Evolutionary conservation across 139 green algal species (phyloP), one percentile per base, ranked within the genome.

Genomic region (Ostreobium quekettii): DNA sequence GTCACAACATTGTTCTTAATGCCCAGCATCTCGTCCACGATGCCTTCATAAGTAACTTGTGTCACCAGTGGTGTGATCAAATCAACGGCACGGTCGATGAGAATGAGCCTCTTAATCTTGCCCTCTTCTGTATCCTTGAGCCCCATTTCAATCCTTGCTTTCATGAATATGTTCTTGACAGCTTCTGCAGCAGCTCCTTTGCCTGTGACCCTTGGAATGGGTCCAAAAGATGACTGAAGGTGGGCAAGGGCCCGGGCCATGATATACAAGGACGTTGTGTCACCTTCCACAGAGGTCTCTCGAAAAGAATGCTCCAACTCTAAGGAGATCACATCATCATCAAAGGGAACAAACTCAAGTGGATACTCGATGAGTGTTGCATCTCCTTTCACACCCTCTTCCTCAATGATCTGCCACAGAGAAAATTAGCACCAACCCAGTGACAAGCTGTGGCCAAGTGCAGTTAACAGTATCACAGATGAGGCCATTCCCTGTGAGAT

Each of bases 31-130:
- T 98, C 92, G 64, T 97, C 93, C 0, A 97, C 76, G 33, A 97
- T 80, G 3, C 93, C 93, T 71, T 97, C 93, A 71, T 97, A 97
- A 1, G 93, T 98, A 39, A 97, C 83, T 78, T 96, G 91, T 2
- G 89, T 97, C 80, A 87, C 88, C 76, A 96, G 76, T 5, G 93
- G 90, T 0, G 91, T 96, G 0, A 95, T 47, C 26, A 87, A 47
- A 69, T 98, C 93, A 26, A 95, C 86, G 19, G 80, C 80, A 0
- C 92, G 82, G 66, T 96, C 91, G 4, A 97, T 38, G 26, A 97
- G 75, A 8, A 96, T 70, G 6, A 88, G 32, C 6, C 36, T 15
- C 31, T 28, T 68, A 26, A 68, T 68, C n/a, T 35, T 57, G 4
- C 64, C 64, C 36, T 33, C 4, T n/a, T 35, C 36, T n/a, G 82